Evolutionary conservation across 2,329 filamentous ascomycete species (phyloP).

Genomic region (Cytospora piceae): DNA sequence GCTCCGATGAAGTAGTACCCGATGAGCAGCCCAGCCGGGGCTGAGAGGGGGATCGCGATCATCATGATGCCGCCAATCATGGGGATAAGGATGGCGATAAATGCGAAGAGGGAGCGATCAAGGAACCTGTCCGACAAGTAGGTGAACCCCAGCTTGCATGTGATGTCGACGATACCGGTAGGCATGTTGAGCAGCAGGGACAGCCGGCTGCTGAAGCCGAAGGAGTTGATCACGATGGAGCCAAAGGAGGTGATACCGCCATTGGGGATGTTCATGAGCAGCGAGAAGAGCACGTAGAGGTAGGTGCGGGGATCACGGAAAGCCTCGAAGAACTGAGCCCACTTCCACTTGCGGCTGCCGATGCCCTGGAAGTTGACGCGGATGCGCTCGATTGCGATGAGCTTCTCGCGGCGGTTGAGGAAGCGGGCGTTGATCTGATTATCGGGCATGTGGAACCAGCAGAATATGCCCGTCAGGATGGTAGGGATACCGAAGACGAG

Average conservation of each 20-base stretch:
- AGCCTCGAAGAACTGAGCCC: slow-evolving; percentile 50
- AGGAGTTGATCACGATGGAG: slow-evolving; percentile 32
- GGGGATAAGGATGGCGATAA: slow-evolving; percentile 36
- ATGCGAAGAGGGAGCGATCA: slow-evolving; percentile 35
- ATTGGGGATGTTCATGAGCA: slow-evolving; percentile 36
- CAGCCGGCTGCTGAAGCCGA: slow-evolving; percentile 31
- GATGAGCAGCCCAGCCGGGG: slow-evolving; percentile 29
- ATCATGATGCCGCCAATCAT: slow-evolving; percentile 39
- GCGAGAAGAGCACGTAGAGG: slow-evolving; percentile 54
- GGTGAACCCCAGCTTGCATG: slow-evolving; percentile 35
- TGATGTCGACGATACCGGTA: slow-evolving; percentile 32
- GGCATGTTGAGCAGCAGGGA: slow-evolving; percentile 35
- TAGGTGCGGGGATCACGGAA: slow-evolving; percentile 56
- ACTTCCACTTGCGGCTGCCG: slow-evolving; percentile 52
- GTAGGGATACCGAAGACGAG: slow-evolving; percentile 14
- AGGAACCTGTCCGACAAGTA: slow-evolving; percentile 35
- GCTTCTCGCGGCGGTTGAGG: slow-evolving; percentile 57
- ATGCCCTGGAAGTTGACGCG: slow-evolving; percentile 53
- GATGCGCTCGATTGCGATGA: slow-evolving; percentile 54
- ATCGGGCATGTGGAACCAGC: slow-evolving; percentile 60
- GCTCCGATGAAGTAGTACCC: slow-evolving; percentile 36
- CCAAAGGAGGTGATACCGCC: slow-evolving; percentile 33
- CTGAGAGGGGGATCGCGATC: slow-evolving; percentile 34
- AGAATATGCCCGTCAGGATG: slow-evolving; percentile 45
- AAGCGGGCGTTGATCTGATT: slow-evolving; percentile 62